These are phyloP conservation scores for Blastobotrys elegans DNA, from an alignment of 1,139 yeast genomes.

Conservation along the genomic window DNA sequence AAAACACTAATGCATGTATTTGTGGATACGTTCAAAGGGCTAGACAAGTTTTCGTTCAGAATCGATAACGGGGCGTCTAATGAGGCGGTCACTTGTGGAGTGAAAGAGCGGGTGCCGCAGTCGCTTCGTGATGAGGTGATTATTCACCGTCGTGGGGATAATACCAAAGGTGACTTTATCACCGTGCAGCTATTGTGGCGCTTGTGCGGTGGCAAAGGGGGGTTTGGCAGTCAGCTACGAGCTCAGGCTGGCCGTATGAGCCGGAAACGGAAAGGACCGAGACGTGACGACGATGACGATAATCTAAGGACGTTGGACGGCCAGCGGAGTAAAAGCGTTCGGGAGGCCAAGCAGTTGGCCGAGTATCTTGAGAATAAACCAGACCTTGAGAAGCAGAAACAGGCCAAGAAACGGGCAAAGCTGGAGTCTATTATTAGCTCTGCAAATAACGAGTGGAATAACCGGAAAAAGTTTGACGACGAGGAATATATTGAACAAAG, in stretches of 20 bases:
- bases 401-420: slow-evolving; percentile 34
- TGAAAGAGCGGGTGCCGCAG: background rate
- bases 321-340: slow-evolving; percentile 33
- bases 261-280: slow-evolving; percentile 24
- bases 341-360: slow-evolving; percentile 35
- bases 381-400: slow-evolving; percentile 21
- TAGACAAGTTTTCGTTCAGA: background rate
- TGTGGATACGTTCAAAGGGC: slow-evolving; percentile 10
- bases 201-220: slow-evolving; percentile 49
- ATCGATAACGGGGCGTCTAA: too few relatives aligned
- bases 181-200: slow-evolving; percentile 17
- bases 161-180: slow-evolving; percentile 6
- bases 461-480: slow-evolving; percentile 33
- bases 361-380: slow-evolving; percentile 33
- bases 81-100: too few relatives aligned
- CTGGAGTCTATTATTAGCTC: slow-evolving; percentile 31
- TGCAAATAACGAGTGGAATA: slow-evolving; percentile 18
- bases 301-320: slow-evolving; percentile 39
- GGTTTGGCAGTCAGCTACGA: slow-evolving; percentile 43
- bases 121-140: background rate
- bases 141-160: background rate
- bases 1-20: slow-evolving; percentile 7
- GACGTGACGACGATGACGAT: slow-evolving; percentile 29
- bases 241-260: slow-evolving; percentile 40
- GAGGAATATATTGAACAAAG: slow-evolving; percentile 35